A percentile compares a stretch with the other conserved stretches of the same genome.
Conservation (phyloP, 805 yeast species). For the Tetrapisispora iriomotensis region DNA sequence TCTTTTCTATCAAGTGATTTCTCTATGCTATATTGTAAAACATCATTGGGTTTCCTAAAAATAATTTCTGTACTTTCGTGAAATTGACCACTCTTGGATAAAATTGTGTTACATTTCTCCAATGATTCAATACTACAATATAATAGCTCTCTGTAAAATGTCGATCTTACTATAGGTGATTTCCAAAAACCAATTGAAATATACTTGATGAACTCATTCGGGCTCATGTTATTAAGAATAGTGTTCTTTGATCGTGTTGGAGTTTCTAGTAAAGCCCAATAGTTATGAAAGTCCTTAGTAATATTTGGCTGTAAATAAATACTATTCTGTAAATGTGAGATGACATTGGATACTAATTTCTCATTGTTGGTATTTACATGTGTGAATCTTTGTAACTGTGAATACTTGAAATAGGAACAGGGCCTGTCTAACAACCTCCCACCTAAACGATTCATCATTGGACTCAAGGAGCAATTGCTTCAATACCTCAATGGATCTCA, state of each 20-base stretch:
- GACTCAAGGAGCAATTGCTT: too few species aligned
- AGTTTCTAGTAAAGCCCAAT: not conserved
- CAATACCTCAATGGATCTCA: too few species aligned
- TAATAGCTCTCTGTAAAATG: conserved; percentile 9
- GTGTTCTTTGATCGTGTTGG: too few species aligned
- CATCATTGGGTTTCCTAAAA: conserved; percentile 2
- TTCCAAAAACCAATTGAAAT: conserved; percentile 2
- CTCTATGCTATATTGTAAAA: conserved; percentile 12
- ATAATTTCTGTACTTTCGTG: not conserved
- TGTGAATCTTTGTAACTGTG: too few species aligned
- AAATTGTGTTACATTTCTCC: not conserved
- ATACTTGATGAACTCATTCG: not conserved
- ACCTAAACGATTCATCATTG: too few species aligned
- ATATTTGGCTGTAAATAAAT: too few species aligned
- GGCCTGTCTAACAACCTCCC: too few species aligned
- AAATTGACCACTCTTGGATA: not conserved
- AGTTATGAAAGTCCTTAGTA: too few species aligned
- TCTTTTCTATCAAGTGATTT: conserved; percentile 13
- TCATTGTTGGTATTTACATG: too few species aligned
- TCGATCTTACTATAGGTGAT: conserved; percentile 8
- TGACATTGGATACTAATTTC: too few species aligned
- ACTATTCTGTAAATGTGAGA: too few species aligned
- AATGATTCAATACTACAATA: conserved; percentile 2
- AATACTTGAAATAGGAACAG: too few species aligned
- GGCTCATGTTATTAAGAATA: not conserved